A percentile compares a stretch with the other conserved stretches of the same genome.
phyloP scores from a whole-genome alignment of 148 eudicot species.

The Fagopyrum homotropicum region DNA sequence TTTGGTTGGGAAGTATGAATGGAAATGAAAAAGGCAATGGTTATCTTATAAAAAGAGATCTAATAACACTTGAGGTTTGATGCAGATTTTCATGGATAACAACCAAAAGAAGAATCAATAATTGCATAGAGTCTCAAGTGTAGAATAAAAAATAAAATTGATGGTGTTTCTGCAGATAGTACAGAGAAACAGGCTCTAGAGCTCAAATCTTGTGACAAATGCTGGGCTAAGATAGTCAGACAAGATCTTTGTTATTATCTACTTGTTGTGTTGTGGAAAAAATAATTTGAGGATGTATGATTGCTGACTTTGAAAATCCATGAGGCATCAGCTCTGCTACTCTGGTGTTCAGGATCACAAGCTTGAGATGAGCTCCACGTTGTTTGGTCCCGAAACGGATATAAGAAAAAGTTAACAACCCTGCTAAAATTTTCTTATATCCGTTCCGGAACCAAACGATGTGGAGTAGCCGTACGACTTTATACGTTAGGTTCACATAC shows the following conservation, averaged over 20 bases:
- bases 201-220: background rate
- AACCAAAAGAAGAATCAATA: background rate
- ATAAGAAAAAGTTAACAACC: too few relatives aligned
- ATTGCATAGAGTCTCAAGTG: background rate
- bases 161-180: background rate
- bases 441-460: too few relatives aligned
- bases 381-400: too few relatives aligned
- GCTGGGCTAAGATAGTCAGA: background rate
- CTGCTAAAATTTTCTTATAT: too few relatives aligned
- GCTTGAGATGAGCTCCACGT: too few relatives aligned
- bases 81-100: background rate
- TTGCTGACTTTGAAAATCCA: background rate
- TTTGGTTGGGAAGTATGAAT: too few relatives aligned
- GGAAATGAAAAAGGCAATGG: too few relatives aligned
- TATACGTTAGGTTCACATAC: too few relatives aligned
- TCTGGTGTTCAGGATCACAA: background rate
- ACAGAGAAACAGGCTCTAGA: conserved; percentile 6
- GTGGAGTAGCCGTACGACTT: too few relatives aligned
- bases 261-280: background rate
- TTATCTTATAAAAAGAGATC: too few relatives aligned
- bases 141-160: background rate
- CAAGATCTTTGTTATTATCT: background rate
- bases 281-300: background rate
- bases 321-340: background rate
- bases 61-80: background rate